Conservation (phyloP, 306 rosid species). For the Arachis hypogaea region DNA sequence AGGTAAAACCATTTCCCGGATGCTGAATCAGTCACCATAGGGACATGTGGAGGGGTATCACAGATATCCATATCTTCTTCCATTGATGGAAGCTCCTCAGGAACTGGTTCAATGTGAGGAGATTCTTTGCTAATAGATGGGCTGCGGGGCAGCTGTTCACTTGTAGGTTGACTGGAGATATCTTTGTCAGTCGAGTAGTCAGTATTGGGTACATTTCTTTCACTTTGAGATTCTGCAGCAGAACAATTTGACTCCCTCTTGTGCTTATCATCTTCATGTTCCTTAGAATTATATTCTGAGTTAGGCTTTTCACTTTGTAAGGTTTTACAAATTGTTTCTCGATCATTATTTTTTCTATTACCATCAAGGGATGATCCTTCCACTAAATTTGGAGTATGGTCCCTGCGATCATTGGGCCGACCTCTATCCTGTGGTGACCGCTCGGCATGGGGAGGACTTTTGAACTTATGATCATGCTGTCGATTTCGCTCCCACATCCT, state of each 20-base stretch:
- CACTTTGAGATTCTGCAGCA: conserved; percentile 62
- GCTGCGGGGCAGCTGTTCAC: conserved; percentile 63
- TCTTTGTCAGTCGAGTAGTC: conserved; percentile 54
- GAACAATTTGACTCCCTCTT: conserved; percentile 62
- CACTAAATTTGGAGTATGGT: conserved; percentile 59
- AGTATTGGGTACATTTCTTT: conserved; percentile 44
- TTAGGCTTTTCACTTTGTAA: conserved; percentile 57
- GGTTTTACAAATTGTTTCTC: conserved; percentile 59
- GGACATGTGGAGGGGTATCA: conserved; percentile 95
- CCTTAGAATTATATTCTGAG: conserved; percentile 53
- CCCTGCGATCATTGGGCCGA: conserved; percentile 59
- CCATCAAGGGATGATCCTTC: conserved; percentile 71
- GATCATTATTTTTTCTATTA: conserved; percentile 44
- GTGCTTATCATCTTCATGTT: conserved; percentile 59
- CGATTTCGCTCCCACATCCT: conserved; percentile 74
- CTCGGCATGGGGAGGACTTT: conserved; percentile 57
- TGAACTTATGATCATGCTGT: conserved; percentile 70
- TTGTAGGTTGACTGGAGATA: conserved; percentile 43
- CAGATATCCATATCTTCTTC: conserved; percentile 99
- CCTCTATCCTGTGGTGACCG: conserved; percentile 71
- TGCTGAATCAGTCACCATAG: conserved; percentile 64
- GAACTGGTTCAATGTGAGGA: conserved; percentile 52
- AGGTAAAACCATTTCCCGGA: conserved; percentile 95
- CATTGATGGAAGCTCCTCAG: conserved; percentile 89
- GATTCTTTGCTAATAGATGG: conserved; percentile 60